Evolutionary conservation across 2,329 filamentous ascomycete genomes (phyloP).

Genomic region (Sporothrix humicola): DNA sequence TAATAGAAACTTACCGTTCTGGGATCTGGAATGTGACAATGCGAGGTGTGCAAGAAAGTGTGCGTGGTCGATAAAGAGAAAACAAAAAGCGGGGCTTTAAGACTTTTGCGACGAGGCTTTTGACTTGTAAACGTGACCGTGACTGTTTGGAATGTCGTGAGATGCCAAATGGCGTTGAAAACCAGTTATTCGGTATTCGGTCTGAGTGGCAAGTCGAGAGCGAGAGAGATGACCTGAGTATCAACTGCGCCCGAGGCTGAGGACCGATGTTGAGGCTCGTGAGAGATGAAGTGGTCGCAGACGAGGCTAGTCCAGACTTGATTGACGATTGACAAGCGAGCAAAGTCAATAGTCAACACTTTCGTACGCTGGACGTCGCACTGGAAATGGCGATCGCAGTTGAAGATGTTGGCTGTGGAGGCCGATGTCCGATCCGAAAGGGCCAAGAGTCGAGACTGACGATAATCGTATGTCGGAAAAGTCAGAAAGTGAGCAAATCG

Average conservation of each 20-base stretch:
- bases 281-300: background rate
- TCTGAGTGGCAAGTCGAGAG: background rate
- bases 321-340: background rate
- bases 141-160: background rate
- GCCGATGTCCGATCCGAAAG: background rate
- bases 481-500: background rate
- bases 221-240: background rate
- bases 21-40: background rate
- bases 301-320: background rate
- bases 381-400: background rate
- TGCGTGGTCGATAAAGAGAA: too few relatives aligned
- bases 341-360: too few relatives aligned
- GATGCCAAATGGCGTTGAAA: background rate
- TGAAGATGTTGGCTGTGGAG: conserved; percentile 22
- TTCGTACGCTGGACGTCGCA: background rate
- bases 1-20: conserved; percentile 3
- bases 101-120: too few relatives aligned
- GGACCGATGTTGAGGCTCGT: too few relatives aligned
- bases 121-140: too few relatives aligned
- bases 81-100: too few relatives aligned
- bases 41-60: background rate
- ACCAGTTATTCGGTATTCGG: background rate
- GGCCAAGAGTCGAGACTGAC: background rate
- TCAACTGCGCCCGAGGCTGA: background rate
- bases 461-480: too few relatives aligned